These are phyloP conservation scores for Malus hybrid DNA, from an alignment of 331 rosid genomes.

Conservation along the genomic window DNA sequence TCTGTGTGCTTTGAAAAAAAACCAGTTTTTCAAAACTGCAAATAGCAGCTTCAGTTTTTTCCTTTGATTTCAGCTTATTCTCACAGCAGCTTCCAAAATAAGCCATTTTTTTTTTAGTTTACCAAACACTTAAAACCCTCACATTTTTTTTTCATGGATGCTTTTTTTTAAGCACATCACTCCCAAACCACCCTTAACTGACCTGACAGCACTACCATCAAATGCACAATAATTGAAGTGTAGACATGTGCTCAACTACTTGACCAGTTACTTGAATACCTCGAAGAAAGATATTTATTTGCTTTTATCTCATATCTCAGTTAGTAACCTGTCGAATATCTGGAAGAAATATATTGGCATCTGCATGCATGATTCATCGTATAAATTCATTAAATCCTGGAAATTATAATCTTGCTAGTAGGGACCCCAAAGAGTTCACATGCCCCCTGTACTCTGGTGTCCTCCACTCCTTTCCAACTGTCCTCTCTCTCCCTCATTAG, in stretches of 20 bases:
- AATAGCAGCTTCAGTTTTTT: too few relatives aligned
- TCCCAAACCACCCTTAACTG: background rate
- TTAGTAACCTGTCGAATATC: background rate
- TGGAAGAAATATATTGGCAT: background rate
- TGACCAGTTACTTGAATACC: background rate
- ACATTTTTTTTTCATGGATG: too few relatives aligned
- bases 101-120: too few relatives aligned
- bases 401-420: background rate
- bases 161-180: too few relatives aligned
- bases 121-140: too few relatives aligned
- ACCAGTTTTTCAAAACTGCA: too few relatives aligned
- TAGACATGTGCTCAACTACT: background rate
- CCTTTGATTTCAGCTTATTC: too few relatives aligned
- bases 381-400: constrained; percentile 10
- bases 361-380: too few relatives aligned
- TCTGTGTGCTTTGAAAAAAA: too few relatives aligned
- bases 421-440: constrained; percentile 67
- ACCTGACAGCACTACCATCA: background rate
- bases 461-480: constrained; percentile 56
- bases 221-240: background rate
- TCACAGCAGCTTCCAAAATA: too few relatives aligned
- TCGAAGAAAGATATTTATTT: background rate
- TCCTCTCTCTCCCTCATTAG: background rate
- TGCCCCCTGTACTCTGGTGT: constrained; percentile 30
- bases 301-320: background rate